Evolutionary conservation across 257 asterid genomes (phyloP).

Genomic region (Lycium barbarum): DNA sequence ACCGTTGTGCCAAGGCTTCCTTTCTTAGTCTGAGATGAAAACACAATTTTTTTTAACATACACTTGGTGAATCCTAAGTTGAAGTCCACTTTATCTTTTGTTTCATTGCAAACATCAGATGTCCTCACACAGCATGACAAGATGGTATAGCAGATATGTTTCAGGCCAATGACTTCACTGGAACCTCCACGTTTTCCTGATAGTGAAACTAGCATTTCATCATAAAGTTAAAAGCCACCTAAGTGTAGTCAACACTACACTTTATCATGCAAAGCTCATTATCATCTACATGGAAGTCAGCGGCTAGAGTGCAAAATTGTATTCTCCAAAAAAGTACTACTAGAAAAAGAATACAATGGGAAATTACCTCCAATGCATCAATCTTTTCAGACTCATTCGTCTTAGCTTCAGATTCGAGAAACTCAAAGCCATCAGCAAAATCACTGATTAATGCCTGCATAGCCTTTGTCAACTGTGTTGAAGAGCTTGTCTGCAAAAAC

Average conservation of each 20-base stretch:
- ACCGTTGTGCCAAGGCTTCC: not conserved
- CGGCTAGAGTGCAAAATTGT: not conserved
- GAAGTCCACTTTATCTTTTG: not conserved
- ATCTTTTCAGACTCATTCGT: slow-evolving; percentile 72
- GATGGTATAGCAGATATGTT: not conserved
- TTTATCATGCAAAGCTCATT: not conserved
- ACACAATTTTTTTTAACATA: not conserved
- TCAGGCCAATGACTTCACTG: not conserved
- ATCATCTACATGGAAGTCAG: slow-evolving; percentile 21
- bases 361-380: slow-evolving; percentile 93
- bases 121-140: not conserved
- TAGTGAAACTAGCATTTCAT: not conserved
- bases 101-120: slow-evolving; percentile 11
- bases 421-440: slow-evolving; percentile 64
- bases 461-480: slow-evolving; percentile 68
- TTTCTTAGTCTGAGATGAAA: not conserved
- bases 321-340: not conserved
- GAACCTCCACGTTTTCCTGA: not conserved
- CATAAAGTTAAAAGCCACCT: not conserved
- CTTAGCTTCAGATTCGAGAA: slow-evolving; percentile 68
- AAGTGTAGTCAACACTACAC: not conserved
- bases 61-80: not conserved
- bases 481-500: slow-evolving; percentile 68
- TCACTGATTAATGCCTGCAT: slow-evolving; percentile 65
- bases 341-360: not conserved